Conservation (phyloP, 2,329 filamentous ascomycete species). For the Cercospora sojina region DNA sequence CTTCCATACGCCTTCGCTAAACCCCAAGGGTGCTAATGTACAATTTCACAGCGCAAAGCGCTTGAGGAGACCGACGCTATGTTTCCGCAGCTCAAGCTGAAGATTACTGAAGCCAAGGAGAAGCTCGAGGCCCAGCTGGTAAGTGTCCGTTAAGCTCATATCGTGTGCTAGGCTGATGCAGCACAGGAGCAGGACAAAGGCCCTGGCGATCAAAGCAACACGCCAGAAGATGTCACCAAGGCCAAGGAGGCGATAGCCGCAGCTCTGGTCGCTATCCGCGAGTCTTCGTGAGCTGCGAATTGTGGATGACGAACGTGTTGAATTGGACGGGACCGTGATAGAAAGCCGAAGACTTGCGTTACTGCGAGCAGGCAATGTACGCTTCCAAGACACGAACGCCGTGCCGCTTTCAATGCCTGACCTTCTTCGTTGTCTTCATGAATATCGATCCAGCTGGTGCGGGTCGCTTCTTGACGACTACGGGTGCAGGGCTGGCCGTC, state of each 20-base stretch:
- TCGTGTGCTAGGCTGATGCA: conserved; percentile 13
- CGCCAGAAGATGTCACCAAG: conserved; percentile 48
- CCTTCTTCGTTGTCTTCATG: conserved; percentile 27
- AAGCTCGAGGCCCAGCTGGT: conserved; percentile 77
- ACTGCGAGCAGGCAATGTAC: not conserved
- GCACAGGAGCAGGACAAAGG: conserved; percentile 45
- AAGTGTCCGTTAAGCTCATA: conserved; percentile 39
- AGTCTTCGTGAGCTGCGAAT: conserved; percentile 31
- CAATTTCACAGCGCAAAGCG: conserved; percentile 63
- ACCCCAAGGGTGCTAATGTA: conserved; percentile 15
- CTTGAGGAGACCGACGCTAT: conserved; percentile 85
- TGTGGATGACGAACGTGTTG: not conserved
- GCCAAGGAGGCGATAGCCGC: conserved; percentile 44
- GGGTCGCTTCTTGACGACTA: conserved; percentile 27
- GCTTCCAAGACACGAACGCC: not conserved
- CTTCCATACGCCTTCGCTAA: not conserved
- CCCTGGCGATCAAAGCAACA: conserved; percentile 37
- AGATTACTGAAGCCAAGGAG: conserved; percentile 68
- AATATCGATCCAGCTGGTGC: conserved; percentile 24
- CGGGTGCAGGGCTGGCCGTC: conserved; percentile 21
- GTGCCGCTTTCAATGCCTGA: not conserved
- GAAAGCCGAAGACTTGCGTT: not conserved
- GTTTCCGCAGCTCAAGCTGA: conserved; percentile 68
- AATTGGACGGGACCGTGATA: not conserved
- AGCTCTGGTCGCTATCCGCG: conserved; percentile 44